Evolutionary conservation across 495 filamentous ascomycete species (phyloP).

Genomic region (Penicillium verhagenii): DNA sequence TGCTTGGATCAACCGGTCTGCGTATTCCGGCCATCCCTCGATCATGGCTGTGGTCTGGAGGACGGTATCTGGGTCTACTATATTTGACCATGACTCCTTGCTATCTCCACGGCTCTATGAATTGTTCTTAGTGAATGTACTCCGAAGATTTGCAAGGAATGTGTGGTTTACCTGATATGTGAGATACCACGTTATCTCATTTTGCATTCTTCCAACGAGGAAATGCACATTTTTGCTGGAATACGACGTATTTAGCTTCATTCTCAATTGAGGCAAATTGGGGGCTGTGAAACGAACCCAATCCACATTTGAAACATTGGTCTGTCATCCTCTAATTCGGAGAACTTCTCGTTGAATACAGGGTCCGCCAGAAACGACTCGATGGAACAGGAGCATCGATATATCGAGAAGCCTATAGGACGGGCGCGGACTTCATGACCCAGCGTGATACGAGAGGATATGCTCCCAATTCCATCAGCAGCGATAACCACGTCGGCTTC

Average conservation of each 20-base stretch:
- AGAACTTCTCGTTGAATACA: not conserved
- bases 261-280: not conserved
- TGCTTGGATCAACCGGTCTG: not conserved
- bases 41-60: slow-evolving; percentile 1
- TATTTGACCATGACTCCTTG: not conserved
- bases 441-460: slow-evolving; percentile 45
- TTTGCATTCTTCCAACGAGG: not conserved
- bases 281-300: not conserved
- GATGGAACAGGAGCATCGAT: slow-evolving; percentile 1
- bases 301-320: not conserved
- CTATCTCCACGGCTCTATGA: not conserved
- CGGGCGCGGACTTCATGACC: slow-evolving; percentile 12
- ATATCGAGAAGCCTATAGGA: slow-evolving; percentile 14
- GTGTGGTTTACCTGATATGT: not conserved
- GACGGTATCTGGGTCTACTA: not conserved
- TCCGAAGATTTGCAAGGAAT: not conserved
- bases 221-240: not conserved
- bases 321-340: not conserved
- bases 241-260: not conserved
- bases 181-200: slow-evolving; percentile 6
- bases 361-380: not conserved
- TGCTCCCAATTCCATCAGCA: slow-evolving; percentile 55
- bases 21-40: slow-evolving; percentile 2
- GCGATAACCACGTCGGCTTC: slow-evolving; percentile 57
- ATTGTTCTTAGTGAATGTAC: not conserved